These are phyloP conservation scores for Gymnopus androsaceus DNA, from an alignment of 1,284 basidiomycete species.

Conservation along the genomic window DNA sequence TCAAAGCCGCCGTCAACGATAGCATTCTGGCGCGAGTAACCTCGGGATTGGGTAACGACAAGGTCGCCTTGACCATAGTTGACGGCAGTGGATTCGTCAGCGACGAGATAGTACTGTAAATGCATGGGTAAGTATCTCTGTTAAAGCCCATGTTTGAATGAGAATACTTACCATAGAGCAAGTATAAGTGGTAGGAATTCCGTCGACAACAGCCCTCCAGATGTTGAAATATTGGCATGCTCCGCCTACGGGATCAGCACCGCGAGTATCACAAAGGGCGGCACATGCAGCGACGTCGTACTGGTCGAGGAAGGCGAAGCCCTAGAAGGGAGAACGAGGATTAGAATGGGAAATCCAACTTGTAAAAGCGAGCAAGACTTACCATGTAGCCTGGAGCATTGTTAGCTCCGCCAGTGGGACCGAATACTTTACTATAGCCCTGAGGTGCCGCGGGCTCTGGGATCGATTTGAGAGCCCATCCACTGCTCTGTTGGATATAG, in stretches of 20 bases:
- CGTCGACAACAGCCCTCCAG: slow-evolving; percentile 24
- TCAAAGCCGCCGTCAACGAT: slow-evolving; percentile 38
- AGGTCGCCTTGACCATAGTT: slow-evolving; percentile 19
- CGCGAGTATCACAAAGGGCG: no score
- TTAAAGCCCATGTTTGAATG: no score
- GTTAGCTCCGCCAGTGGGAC: slow-evolving; percentile 44
- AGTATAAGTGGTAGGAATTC: slow-evolving; percentile 23
- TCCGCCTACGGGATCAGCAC: no score
- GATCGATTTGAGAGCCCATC: slow-evolving; percentile 36
- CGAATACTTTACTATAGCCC: slow-evolving; percentile 45
- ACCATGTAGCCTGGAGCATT: slow-evolving; percentile 40
- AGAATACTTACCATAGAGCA: slow-evolving; percentile 24
- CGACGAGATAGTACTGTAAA: slow-evolving; percentile 22
- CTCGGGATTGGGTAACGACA: slow-evolving; percentile 21
- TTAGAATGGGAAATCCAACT: no score
- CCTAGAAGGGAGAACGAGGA: slow-evolving; percentile 23
- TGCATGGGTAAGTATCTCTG: neutral
- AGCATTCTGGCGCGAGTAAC: slow-evolving; percentile 36
- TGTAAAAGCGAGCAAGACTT: slow-evolving; percentile 19
- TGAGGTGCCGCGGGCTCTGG: slow-evolving; percentile 34
- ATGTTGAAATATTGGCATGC: no score
- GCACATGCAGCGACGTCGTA: no score
- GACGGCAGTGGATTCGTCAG: slow-evolving; percentile 18
- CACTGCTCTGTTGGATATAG: slow-evolving; percentile 41
- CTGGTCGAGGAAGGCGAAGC: slow-evolving; percentile 24